Evolutionary conservation across 768 basidiomycete species (phyloP).

Genomic region (Boletellus ananiceps): DNA sequence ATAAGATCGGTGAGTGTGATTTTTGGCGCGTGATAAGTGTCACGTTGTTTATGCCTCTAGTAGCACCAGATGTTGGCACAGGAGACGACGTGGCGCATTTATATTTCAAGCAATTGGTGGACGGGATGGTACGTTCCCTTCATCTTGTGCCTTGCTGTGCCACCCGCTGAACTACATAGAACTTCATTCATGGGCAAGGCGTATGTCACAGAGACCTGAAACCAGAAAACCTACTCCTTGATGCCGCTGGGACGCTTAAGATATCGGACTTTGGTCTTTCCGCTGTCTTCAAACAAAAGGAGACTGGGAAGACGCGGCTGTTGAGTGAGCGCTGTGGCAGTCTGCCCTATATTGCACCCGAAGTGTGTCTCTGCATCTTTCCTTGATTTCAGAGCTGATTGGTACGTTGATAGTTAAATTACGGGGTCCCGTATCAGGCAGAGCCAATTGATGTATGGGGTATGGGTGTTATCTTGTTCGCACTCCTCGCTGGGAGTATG

Average conservation of each 20-base stretch:
- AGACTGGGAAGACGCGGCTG: conserved; percentile 66
- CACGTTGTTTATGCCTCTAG: not conserved
- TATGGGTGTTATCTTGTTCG: conserved; percentile 89
- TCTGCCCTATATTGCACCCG: conserved; percentile 91
- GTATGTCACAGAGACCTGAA: conserved; percentile 97
- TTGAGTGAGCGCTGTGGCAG: conserved; percentile 87
- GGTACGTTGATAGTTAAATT: conserved; percentile 49
- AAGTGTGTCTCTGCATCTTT: conserved; percentile 46
- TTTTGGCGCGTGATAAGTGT: not conserved
- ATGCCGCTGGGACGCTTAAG: conserved; percentile 80
- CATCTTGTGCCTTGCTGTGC: not conserved
- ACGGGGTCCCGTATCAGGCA: conserved; percentile 68
- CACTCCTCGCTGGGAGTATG: conserved; percentile 86
- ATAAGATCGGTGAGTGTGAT: conserved; percentile 82
- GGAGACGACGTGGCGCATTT: conserved; percentile 83
- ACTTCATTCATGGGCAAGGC: conserved; percentile 82
- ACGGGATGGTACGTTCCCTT: conserved; percentile 63
- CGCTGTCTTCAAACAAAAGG: conserved; percentile 82
- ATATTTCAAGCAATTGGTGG: conserved; percentile 82
- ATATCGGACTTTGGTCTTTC: conserved; percentile 95
- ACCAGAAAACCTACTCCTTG: conserved; percentile 90
- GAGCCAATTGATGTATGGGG: conserved; percentile 98
- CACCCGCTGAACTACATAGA: conserved; percentile 36
- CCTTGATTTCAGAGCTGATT: not conserved
- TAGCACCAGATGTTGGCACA: conserved; percentile 89